Evolutionary conservation across 208 protist species (phyloP), one percentile per base, ranked within the genome.

Genomic region (Phytomonas sp.): DNA sequence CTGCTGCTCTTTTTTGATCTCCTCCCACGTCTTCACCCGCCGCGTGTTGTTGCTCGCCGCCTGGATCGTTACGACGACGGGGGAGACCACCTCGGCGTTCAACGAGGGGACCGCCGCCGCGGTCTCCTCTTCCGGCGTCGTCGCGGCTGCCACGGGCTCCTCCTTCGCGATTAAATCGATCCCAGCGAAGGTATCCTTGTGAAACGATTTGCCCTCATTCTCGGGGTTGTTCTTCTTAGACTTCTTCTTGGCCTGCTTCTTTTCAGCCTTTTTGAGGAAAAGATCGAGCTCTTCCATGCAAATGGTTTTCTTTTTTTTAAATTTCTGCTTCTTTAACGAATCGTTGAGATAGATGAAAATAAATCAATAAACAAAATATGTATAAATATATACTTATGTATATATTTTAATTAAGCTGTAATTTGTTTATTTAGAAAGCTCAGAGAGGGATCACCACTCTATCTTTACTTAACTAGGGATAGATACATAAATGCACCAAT

Each of bases 181-280:
- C 66, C 32, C 60, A 33, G 33, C 29, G 51, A 34, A 8, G 65
- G 73, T 60, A 34, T 5, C 23, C 28, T 60, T 34, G 29, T 31
- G 29, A 37, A 40, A 33, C 30, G 17, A 17, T n/a, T 63, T 64
- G 23, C 53, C 46, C 66, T 60, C 13, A 72, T 64, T 40, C 64
- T 74, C 36, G 70, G 53, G 46, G 68, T 59, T 28, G 66, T 29
- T 40, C 61, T 67, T 37, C 36, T 69, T 81, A 0, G 74, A 56
- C 75, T 90, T 89, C 64, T 81, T 82, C 75, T 89, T 92, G 34
- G 71, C 67, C 29, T 72, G 67, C 65, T 85, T 85, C 75, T 82
- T 40, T 40, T 40, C 36, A 9, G 36, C 36, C 9, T 40, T 40
- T 40, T 40, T 40, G 28, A 91, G 79, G 33, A 89, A 90, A 13